A percentile compares a stretch with the other conserved stretches of the same genome.
Evolutionary conservation across 176 grass and related monocot genomes (phyloP).

Genomic region (Saccharum spontaneum): DNA sequence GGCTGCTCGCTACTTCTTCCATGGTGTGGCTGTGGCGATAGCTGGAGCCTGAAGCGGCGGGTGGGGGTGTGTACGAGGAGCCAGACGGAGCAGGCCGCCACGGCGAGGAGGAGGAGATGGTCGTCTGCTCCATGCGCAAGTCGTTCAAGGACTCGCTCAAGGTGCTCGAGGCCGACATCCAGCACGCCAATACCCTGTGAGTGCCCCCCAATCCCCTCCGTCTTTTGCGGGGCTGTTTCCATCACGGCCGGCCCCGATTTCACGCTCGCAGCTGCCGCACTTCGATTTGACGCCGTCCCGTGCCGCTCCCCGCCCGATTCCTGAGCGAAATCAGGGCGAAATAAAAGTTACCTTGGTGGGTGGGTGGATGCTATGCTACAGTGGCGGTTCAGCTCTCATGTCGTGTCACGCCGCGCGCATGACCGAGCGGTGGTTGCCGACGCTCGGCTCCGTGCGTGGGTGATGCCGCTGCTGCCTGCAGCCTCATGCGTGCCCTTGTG

Average conservation of each 20-base stretch:
- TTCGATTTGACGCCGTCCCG: neutral
- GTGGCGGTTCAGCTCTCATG: neutral
- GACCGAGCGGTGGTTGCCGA: neutral
- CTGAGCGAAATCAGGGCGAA: neutral
- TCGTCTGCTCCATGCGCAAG: slow-evolving; percentile 64
- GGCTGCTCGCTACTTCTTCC: neutral
- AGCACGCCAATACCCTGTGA: slow-evolving; percentile 92
- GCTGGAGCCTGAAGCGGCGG: neutral
- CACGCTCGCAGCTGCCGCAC: neutral
- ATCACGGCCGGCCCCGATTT: neutral
- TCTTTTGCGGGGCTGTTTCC: neutral
- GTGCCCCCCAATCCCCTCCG: neutral
- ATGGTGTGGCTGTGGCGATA: neutral
- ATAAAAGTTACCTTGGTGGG: neutral
- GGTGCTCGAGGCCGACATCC: slow-evolving; percentile 93
- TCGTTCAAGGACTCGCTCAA: slow-evolving; percentile 99
- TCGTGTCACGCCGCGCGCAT: slow-evolving; percentile 17
- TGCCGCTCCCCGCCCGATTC: neutral
- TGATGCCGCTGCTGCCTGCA: no score
- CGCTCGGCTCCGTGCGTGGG: neutral
- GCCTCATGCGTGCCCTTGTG: no score
- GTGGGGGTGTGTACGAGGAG: neutral
- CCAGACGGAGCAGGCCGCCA: neutral
- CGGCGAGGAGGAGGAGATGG: slow-evolving; percentile 25
- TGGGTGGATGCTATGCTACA: neutral